These are phyloP conservation scores for Byssochlamys sp. DNA, from an alignment of 2,329 filamentous ascomycete species.

Conservation along the genomic window DNA sequence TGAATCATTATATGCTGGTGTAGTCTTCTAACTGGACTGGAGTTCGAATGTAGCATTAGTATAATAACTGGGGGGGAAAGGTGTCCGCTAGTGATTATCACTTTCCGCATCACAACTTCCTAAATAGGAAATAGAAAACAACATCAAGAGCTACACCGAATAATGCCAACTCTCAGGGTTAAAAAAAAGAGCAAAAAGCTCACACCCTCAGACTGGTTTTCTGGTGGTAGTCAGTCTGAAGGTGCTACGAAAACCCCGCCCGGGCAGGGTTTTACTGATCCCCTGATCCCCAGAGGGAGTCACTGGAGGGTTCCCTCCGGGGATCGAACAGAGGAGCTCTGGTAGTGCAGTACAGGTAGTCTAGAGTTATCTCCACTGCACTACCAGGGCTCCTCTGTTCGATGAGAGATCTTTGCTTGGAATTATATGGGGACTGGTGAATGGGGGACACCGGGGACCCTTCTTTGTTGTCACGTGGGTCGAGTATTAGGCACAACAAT, in stretches of 20 bases:
- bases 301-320: background rate
- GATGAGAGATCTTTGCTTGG: background rate
- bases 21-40: too few species aligned
- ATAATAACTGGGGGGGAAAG: background rate
- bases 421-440: background rate
- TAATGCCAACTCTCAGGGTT: background rate
- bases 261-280: background rate
- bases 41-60: background rate
- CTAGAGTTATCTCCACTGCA: background rate
- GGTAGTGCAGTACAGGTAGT: background rate
- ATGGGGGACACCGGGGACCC: background rate
- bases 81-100: too few species aligned
- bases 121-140: background rate
- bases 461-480: background rate
- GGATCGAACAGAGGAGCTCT: background rate
- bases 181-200: background rate
- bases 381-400: background rate
- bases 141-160: background rate
- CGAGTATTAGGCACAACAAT: background rate
- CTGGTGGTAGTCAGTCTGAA: background rate
- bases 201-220: background rate
- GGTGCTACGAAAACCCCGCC: background rate
- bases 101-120: background rate
- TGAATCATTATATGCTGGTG: too few species aligned
- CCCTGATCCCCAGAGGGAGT: background rate